Evolutionary conservation across 257 asterid genomes (phyloP), one percentile per base, ranked within the genome.

Genomic region (Orobanche coerulescens): DNA sequence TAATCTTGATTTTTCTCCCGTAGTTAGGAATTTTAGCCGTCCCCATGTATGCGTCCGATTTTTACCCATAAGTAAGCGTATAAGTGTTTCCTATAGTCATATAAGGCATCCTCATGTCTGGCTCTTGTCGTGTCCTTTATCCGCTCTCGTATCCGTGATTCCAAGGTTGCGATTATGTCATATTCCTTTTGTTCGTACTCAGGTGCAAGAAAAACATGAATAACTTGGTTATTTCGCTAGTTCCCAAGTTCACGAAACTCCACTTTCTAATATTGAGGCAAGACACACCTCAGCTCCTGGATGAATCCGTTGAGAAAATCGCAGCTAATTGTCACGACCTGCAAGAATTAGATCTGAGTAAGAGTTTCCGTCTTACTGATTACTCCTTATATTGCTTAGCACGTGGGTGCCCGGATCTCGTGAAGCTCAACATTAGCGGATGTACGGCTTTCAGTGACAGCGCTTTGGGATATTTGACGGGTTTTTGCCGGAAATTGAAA

Each of bases 171-270:
- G n/a, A n/a, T n/a, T n/a, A n/a, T n/a, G n/a, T n/a, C n/a, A n/a
- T n/a, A n/a, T n/a, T n/a, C n/a, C n/a, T n/a, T n/a, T n/a, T 20
- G 8, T 62, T 62, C 8, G 6, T 68, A 16, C 15, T 19, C 73
- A 93, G 99, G 97, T 93, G 99, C 84, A 84, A 86, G 85, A 89
- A 78, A 76, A 89, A 79, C 76, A 85, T 87, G 97, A 93, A 93
- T 55, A 78, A 65, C 64, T 76, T 93, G 64, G 88, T 82, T 34
- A 81, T 93, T 8, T 76, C 92, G 30, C 74, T 89, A 24, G 83
- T 79, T 12, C 95, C 94, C 40, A 83, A 87, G 70, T 80, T 93
- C 78, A 76, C 94, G 4, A 89, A 84, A 54, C 84, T 93, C 64
- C 86, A 83, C 66, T 78, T 71, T 60, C 81, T 93, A 20, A 66